Evolutionary conservation across 1,284 basidiomycete species (phyloP).

Genomic region (Irpex lacteus): DNA sequence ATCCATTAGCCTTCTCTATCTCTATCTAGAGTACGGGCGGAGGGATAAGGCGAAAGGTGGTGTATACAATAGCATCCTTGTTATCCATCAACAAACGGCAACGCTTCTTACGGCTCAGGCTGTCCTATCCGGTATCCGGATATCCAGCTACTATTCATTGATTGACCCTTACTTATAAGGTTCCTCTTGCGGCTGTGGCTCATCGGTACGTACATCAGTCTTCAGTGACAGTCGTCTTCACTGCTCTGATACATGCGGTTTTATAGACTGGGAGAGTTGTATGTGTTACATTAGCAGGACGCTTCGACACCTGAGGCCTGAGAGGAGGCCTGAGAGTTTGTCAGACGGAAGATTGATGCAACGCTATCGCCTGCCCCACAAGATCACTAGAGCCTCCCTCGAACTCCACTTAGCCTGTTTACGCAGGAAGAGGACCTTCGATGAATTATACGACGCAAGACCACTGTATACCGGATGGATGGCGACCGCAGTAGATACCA

Average conservation of each 20-base stretch:
- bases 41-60: background rate
- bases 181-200: background rate
- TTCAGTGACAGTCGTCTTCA: background rate
- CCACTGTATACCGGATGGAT: no score
- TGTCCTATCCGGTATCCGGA: conserved; percentile 1
- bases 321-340: background rate
- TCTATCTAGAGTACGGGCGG: no score
- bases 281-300: background rate
- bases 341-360: background rate
- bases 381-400: background rate
- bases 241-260: background rate
- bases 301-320: background rate
- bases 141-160: background rate
- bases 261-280: background rate
- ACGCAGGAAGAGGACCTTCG: no score
- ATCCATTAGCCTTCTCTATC: no score
- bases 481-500: background rate
- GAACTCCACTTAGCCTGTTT: no score
- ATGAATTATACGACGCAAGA: no score
- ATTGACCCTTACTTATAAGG: background rate
- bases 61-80: background rate
- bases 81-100: background rate
- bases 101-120: conserved; percentile 1
- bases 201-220: background rate
- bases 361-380: background rate